Conservation (phyloP, 805 yeast genomes). For the Metschnikowia anglica region DNA sequence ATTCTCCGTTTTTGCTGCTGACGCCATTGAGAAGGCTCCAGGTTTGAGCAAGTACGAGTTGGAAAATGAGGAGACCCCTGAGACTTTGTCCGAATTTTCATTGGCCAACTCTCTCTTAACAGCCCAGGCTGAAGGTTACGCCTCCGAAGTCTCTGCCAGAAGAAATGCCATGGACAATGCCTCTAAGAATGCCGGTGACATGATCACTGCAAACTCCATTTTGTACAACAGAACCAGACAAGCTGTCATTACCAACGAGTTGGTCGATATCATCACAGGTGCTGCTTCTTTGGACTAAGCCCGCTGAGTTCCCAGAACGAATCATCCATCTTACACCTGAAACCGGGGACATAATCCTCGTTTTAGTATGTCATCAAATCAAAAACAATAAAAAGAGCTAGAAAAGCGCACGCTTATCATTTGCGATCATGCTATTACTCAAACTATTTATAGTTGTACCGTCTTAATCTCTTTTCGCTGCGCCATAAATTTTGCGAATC, state of each 20-base stretch:
- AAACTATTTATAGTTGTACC: too few relatives aligned
- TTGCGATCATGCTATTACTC: not conserved
- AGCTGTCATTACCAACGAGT: constrained; percentile 60
- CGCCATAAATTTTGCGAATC: constrained; percentile 59
- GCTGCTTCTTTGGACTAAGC: constrained; percentile 92
- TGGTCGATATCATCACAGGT: constrained; percentile 99
- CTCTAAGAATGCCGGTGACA: constrained; percentile 98
- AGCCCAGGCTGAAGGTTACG: constrained; percentile 97
- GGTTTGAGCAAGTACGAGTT: constrained; percentile 80
- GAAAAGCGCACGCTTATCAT: not conserved
- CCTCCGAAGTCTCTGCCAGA: constrained; percentile 96
- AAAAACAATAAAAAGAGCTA: constrained; percentile 7
- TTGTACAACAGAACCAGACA: constrained; percentile 81
- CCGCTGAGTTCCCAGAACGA: constrained; percentile 1
- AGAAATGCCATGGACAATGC: constrained; percentile 99
- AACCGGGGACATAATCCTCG: not conserved
- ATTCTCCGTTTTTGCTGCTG: constrained; percentile 64
- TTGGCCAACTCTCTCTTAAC: constrained; percentile 85
- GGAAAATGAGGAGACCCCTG: constrained; percentile 65
- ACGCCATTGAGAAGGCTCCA: constrained; percentile 78
- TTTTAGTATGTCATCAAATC: constrained; percentile 5
- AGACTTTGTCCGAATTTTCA: constrained; percentile 78
- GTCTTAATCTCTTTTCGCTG: constrained; percentile 53
- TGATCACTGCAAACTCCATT: constrained; percentile 94
- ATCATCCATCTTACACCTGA: constrained; percentile 6